A percentile compares a stretch with the other conserved stretches of the same genome.
These are phyloP conservation scores for Punica granatum DNA, from an alignment of 345 rosid genomes.

Conservation along the genomic window DNA sequence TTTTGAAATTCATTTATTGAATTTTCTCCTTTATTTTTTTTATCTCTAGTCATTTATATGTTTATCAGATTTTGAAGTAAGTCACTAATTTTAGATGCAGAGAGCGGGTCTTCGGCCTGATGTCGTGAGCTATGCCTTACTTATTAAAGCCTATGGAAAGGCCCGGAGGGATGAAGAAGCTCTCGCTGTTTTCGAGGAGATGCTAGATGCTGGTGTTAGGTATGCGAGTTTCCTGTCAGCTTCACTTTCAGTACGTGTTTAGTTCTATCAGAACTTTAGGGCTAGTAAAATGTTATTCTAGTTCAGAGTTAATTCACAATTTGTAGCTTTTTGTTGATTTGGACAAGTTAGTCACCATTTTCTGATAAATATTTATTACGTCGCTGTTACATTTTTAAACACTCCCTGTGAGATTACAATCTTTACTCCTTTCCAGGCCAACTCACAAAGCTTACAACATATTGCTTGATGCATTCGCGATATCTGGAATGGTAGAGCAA, in stretches of 20 bases:
- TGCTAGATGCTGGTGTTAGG: constrained; percentile 97
- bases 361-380: neutral
- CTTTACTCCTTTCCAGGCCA: constrained; percentile 45
- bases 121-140: constrained; percentile 87
- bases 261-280: neutral
- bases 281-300: neutral
- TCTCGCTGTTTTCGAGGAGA: constrained; percentile 92
- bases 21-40: neutral
- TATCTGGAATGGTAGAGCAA: constrained; percentile 96
- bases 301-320: neutral
- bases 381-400: neutral
- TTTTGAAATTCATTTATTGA: neutral
- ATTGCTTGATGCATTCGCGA: constrained; percentile 92
- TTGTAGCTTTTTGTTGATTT: neutral
- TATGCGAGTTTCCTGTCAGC: constrained; percentile 19
- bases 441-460: constrained; percentile 86
- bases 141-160: constrained; percentile 87
- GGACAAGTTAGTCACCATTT: too few relatives aligned
- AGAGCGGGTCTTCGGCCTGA: constrained; percentile 79
- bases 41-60: neutral
- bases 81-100: constrained; percentile 62
- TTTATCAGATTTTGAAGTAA: constrained; percentile 6
- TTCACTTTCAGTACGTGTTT: constrained; percentile 2
- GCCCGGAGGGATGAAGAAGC: constrained; percentile 98
- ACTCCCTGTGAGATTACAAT: neutral